These are phyloP conservation scores for Xylariaceae sp. DNA, from an alignment of 2,329 filamentous ascomycete species.

Conservation along the genomic window DNA sequence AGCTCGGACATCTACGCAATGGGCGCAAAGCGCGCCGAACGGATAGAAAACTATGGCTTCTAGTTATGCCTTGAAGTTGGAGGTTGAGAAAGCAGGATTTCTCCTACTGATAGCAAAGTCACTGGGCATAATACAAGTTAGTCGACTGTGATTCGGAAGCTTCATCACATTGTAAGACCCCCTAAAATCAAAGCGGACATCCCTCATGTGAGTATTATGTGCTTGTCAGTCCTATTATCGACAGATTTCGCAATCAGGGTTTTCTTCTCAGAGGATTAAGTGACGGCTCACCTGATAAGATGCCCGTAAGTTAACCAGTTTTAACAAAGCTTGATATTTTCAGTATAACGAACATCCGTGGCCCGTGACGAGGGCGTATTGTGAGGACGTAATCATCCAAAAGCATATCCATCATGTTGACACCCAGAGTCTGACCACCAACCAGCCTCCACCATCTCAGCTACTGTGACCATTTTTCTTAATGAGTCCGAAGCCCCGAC, in stretches of 20 bases:
- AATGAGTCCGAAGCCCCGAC: slow-evolving; percentile 13
- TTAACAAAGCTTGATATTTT: too few relatives aligned
- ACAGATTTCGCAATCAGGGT: background rate
- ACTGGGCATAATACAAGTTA: background rate
- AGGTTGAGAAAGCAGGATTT: background rate
- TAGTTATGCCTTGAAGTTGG: too few relatives aligned
- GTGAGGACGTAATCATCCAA: background rate
- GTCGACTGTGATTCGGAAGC: background rate
- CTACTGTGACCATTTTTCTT: slow-evolving; percentile 8
- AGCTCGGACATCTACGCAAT: too few relatives aligned
- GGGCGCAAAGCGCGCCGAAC: too few relatives aligned
- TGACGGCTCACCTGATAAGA: background rate
- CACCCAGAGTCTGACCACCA: background rate
- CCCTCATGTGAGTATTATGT: background rate
- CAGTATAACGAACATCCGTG: too few relatives aligned
- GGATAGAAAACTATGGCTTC: too few relatives aligned
- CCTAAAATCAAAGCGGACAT: background rate
- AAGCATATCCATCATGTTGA: background rate
- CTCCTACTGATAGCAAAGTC: background rate
- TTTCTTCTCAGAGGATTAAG: background rate
- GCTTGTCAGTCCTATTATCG: background rate
- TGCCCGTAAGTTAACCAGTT: too few relatives aligned
- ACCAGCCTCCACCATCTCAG: background rate
- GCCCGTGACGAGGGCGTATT: background rate
- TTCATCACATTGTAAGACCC: background rate